Conservation (phyloP, 2,329 filamentous ascomycete species). For the Grosmannia penicillata region DNA sequence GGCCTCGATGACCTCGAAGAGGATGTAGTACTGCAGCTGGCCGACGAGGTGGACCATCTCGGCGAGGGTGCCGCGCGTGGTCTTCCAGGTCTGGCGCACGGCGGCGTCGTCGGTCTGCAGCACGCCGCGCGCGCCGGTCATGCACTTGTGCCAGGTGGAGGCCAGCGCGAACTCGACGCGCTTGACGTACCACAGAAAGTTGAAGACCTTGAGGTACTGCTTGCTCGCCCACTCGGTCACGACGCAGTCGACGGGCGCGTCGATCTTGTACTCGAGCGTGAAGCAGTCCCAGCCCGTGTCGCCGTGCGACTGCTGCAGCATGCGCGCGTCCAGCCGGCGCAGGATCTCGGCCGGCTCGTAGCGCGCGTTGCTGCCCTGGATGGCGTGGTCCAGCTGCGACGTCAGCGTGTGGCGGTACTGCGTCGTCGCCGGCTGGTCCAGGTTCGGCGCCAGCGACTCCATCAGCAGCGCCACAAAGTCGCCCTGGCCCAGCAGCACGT, state of each 20-base stretch:
- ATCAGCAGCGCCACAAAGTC: slow-evolving; percentile 96
- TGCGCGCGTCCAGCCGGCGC: slow-evolving; percentile 83
- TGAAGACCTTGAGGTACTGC: slow-evolving; percentile 97
- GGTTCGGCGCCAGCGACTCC: slow-evolving; percentile 85
- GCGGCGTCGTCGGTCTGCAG: slow-evolving; percentile 57
- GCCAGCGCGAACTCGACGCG: slow-evolving; percentile 88
- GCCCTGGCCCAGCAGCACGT: slow-evolving; percentile 84
- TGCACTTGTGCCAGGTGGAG: slow-evolving; percentile 86
- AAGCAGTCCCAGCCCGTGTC: slow-evolving; percentile 99
- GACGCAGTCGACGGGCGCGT: slow-evolving; percentile 90
- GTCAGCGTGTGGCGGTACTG: slow-evolving; percentile 95
- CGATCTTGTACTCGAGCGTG: slow-evolving; percentile 96
- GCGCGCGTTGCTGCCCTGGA: slow-evolving; percentile 92
- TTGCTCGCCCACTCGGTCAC: slow-evolving; percentile 91
- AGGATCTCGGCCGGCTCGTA: slow-evolving; percentile 85
- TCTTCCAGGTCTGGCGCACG: slow-evolving; percentile 74
- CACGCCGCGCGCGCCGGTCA: slow-evolving; percentile 88
- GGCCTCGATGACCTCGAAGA: slow-evolving; percentile 95
- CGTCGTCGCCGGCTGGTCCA: slow-evolving; percentile 89
- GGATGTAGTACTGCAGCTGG: slow-evolving; percentile 94
- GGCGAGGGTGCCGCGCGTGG: slow-evolving; percentile 71
- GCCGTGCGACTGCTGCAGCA: slow-evolving; percentile 90
- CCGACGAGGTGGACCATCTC: slow-evolving; percentile 99
- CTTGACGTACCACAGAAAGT: slow-evolving; percentile 97
- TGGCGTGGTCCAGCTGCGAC: slow-evolving; percentile 94